Conservation (phyloP, 2,329 filamentous ascomycete genomes). For the Aspergillus sp. region DNA sequence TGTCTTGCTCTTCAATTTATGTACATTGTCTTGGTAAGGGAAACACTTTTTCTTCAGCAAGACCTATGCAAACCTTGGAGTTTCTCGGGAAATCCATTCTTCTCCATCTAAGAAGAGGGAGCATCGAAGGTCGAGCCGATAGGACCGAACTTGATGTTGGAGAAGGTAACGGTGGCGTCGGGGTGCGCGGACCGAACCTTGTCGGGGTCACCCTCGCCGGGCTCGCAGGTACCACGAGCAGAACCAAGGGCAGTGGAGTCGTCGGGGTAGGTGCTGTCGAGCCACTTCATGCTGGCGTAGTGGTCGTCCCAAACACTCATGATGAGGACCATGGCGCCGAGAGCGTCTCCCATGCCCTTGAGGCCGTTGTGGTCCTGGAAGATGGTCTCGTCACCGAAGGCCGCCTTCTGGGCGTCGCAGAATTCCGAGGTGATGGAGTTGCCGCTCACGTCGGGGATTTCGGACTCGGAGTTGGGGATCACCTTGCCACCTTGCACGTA, state of each 20-base stretch:
- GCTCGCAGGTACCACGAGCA: constrained; percentile 55
- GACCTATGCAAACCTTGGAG: neutral
- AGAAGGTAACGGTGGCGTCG: constrained; percentile 55
- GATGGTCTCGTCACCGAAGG: constrained; percentile 54
- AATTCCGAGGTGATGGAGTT: constrained; percentile 58
- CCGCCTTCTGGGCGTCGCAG: constrained; percentile 57
- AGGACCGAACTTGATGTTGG: constrained; percentile 59
- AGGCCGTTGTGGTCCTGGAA: constrained; percentile 59
- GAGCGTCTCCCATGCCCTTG: constrained; percentile 52
- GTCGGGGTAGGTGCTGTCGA: constrained; percentile 65
- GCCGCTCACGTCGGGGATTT: constrained; percentile 47
- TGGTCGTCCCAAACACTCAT: constrained; percentile 64
- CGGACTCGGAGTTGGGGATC: constrained; percentile 54
- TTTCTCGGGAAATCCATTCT: neutral
- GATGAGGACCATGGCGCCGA: constrained; percentile 61
- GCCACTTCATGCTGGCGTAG: constrained; percentile 69
- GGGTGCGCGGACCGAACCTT: constrained; percentile 50
- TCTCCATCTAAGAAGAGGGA: neutral
- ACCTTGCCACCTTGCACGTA: constrained; percentile 64
- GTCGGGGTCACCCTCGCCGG: constrained; percentile 51
- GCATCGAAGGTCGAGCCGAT: constrained; percentile 52
- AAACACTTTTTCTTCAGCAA: neutral
- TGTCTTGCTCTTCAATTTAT: constrained; percentile 6
- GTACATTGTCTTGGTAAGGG: neutral
- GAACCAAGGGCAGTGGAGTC: constrained; percentile 45